Base-by-base conservation (phyloP, 768 basidiomycete genomes). In the Mycena floridula region DNA sequence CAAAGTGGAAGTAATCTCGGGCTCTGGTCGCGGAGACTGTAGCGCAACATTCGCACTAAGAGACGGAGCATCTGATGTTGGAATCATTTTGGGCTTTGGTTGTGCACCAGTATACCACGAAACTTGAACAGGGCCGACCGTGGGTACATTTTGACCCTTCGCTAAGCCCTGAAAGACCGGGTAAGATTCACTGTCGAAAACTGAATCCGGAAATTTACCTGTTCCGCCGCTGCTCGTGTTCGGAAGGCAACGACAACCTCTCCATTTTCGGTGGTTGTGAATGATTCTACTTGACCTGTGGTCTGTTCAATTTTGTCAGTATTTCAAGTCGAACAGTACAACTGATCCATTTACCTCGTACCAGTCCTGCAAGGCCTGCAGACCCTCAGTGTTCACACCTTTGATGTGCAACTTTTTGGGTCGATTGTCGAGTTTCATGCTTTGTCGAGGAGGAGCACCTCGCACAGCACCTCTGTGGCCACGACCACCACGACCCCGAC, bases 341-440 rank as follows among this genome's bases (percentile, higher is more conserved):
- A 60, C 60, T 26, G 38, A 30, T 8, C 15, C 51, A 65, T n/a
- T 18, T 56, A 87, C 82, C 74, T 90, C 87, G 59, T 85, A 95
- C 86, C 89, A 94, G 53, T 88, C 82, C 50, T 76, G 78, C 47
- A 93, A 66, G 5, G 76, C 72, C 49, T 82, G 79, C 25, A 79
- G 49, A 24, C 68, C 68, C 16, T 74, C 72, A 26, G 69, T 63
- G 15, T 59, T 62, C 7, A 77, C 77, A 27, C 84, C 87, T 56
- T 88, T 84, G 23, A 96, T 68, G 18, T 85, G 63, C 20, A 96
- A 65, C 61, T 79, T 83, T 66, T 82, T 86, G 8, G 92, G 87
- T 15, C 92, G 79, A 56, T 93, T 91, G 61, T 96, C 92, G 23
- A 96, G 76, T 57, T 87, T 87, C 85, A 95, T 86, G 54, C 82